phyloP scores from a whole-genome alignment of 2,329 filamentous ascomycete genomes.

The Metarhizium humberi region DNA sequence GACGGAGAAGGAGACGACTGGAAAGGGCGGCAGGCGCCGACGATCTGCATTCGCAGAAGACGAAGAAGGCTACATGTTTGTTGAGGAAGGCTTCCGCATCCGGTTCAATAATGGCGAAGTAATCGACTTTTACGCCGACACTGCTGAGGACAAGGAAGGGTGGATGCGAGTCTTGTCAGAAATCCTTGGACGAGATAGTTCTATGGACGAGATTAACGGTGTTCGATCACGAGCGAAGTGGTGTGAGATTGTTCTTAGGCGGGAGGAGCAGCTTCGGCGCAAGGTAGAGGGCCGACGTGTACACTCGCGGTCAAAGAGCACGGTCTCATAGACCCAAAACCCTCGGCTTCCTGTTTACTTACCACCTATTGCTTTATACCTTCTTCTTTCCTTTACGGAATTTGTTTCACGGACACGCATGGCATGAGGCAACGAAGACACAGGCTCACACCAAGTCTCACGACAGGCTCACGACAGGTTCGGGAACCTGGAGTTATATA shows the following conservation, averaged over 20 bases:
- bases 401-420: neutral
- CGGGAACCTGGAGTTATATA: constrained; percentile 2
- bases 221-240: constrained; percentile 46
- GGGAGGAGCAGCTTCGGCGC: constrained; percentile 49
- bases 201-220: constrained; percentile 34
- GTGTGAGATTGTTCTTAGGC: constrained; percentile 58
- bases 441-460: neutral
- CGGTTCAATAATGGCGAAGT: constrained; percentile 97
- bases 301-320: constrained; percentile 51
- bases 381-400: neutral
- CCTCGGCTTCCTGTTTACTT: neutral
- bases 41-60: constrained; percentile 96
- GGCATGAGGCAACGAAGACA: constrained; percentile 2
- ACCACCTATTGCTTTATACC: neutral
- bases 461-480: constrained; percentile 2
- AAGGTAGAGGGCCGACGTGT: constrained; percentile 42
- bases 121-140: constrained; percentile 97
- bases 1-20: constrained; percentile 72
- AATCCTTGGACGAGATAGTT: constrained; percentile 45
- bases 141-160: constrained; percentile 73
- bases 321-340: constrained; percentile 21
- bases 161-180: constrained; percentile 90
- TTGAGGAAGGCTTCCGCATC: constrained; percentile 97
- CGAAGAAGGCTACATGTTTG: constrained; percentile 99
- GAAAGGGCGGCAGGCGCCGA: constrained; percentile 68